Base-by-base conservation (phyloP, 2,329 filamentous ascomycete species). In the Colletotrichum acutatum region DNA sequence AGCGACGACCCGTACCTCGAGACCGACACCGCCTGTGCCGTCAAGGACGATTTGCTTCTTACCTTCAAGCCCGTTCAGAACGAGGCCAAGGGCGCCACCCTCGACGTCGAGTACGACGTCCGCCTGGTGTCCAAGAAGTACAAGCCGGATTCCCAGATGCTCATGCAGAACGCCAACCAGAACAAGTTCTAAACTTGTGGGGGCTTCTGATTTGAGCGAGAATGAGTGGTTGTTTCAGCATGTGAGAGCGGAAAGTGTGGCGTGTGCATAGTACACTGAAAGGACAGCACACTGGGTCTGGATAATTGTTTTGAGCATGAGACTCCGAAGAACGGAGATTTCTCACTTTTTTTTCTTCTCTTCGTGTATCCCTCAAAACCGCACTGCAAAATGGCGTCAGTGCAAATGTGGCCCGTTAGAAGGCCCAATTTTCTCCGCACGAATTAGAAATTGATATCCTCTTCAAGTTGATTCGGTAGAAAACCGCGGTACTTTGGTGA, bases 1-100 rank as follows among this genome's bases (percentile, higher is more conserved):
- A 83, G 86, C 67, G 82, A 85, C 71, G 86, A 88, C 80, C 84
- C 86, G 68, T 90, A 92, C 76, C 84, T 92, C 19, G 74, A 76
- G 30, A 79, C 81, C 28, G 81, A 83, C 69, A 81, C 81, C 0
- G 81, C 81, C 7, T 82, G 82, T 63, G 81, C 81, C 12, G 81
- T 83, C 24, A 82, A 83, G 73, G 76, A 79, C 34, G 79, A 84
- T 63, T 79, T 85, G 2, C 76, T 84, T 14, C 83, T 85, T n/a
- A 82, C 85, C 32, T 86, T 86, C 72, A 81, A 82, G 63, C 84
- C 84, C 22, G 76, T 84, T 34, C 76, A 82, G 69, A 79, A 81
- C 61, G 81, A 82, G 30, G 74, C 77, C 5, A 79, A 80, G 37
- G 76, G 75, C n/a, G 81, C 77, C 16, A 46, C 71, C 0, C 61